phyloP scores from a whole-genome alignment of 768 basidiomycete genomes.

The Tricholoma sp. region DNA sequence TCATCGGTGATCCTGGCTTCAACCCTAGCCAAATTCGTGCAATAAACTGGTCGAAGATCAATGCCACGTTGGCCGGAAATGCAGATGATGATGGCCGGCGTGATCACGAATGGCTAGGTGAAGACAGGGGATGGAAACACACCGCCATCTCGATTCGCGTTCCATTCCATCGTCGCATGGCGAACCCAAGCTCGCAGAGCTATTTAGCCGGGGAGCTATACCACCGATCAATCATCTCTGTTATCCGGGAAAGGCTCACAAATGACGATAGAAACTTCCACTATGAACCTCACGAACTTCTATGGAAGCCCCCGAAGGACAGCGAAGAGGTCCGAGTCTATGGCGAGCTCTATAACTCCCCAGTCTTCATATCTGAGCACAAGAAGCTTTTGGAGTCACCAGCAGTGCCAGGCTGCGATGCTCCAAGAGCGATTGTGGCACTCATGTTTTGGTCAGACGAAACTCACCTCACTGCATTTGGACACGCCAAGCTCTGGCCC shows the following conservation, averaged over 20 bases:
- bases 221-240: neutral
- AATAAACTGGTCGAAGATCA: neutral
- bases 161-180: neutral
- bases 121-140: too few species aligned
- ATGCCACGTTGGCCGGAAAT: neutral
- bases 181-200: neutral
- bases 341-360: slow-evolving; percentile 14
- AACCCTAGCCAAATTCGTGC: neutral
- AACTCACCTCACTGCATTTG: slow-evolving; percentile 25
- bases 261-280: neutral
- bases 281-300: neutral
- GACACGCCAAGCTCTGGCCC: slow-evolving; percentile 20
- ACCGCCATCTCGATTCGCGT: neutral
- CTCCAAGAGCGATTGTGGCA: slow-evolving; percentile 14
- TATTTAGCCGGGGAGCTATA: neutral
- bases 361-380: slow-evolving; percentile 10
- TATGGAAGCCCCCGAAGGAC: neutral
- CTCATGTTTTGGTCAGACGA: slow-evolving; percentile 4
- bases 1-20: neutral
- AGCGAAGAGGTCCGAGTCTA: neutral
- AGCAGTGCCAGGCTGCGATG: slow-evolving; percentile 5
- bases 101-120: neutral
- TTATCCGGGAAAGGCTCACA: neutral
- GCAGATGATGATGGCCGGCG: neutral
- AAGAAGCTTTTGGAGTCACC: neutral